A percentile compares a stretch with the other conserved stretches of the same genome.
Evolutionary conservation across 139 green algal species (phyloP).

Genomic region (Nannochloris sp.): DNA sequence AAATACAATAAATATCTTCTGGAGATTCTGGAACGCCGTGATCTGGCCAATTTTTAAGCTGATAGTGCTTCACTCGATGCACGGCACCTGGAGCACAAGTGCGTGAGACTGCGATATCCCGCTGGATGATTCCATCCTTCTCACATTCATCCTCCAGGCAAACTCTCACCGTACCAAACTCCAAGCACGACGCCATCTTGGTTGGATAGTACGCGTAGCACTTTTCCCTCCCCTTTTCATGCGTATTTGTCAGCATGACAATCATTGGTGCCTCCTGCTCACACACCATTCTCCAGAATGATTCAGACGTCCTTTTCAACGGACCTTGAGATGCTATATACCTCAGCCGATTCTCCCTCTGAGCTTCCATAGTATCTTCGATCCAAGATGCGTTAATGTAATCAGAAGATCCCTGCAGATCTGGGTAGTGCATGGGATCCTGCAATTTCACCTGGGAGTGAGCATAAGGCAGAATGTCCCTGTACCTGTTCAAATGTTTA

Average conservation of each 20-base stretch:
- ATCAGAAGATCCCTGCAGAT: background rate
- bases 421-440: background rate
- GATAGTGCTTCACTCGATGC: constrained; percentile 21
- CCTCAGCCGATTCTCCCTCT: background rate
- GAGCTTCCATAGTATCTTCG: background rate
- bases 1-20: constrained; percentile 34
- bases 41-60: constrained; percentile 52
- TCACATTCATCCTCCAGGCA: background rate
- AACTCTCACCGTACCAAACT: background rate
- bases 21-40: constrained; percentile 48
- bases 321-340: constrained; percentile 50
- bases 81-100: background rate
- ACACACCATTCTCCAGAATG: constrained; percentile 60
- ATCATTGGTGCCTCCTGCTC: constrained; percentile 31
- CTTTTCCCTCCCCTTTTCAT: background rate
- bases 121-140: constrained; percentile 1
- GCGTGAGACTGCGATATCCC: background rate
- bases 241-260: constrained; percentile 50
- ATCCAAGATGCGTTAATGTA: constrained; percentile 50
- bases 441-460: constrained; percentile 22
- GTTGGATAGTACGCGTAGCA: constrained; percentile 41
- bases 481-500: constrained; percentile 30
- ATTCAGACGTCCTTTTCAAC: constrained; percentile 29
- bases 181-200: constrained; percentile 5
- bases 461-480: constrained; percentile 44